Conservation (phyloP, 805 yeast species). For the Kluyveromyces lactis region DNA sequence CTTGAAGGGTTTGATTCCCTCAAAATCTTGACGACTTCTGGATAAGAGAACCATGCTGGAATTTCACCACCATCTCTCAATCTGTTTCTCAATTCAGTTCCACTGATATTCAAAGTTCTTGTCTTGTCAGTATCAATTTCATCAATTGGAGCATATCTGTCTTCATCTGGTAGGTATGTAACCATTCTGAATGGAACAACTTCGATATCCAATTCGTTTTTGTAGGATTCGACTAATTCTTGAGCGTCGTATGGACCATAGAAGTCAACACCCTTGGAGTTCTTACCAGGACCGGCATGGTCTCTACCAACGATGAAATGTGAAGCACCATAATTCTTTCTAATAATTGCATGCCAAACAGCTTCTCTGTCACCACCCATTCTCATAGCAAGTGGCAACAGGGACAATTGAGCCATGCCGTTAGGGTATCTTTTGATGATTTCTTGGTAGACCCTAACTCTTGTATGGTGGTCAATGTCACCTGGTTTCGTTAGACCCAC, state of each 20-base stretch:
- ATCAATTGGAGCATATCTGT: constrained; percentile 91
- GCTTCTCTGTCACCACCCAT: constrained; percentile 99
- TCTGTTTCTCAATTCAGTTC: constrained; percentile 87
- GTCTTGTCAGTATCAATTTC: constrained; percentile 65
- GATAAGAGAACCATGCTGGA: constrained; percentile 96
- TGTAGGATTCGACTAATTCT: constrained; percentile 67
- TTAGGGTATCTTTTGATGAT: constrained; percentile 87
- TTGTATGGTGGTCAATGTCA: constrained; percentile 94
- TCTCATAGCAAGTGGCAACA: constrained; percentile 94
- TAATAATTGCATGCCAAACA: constrained; percentile 94
- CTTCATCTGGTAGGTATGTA: constrained; percentile 90
- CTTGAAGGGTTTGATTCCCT: constrained; percentile 94
- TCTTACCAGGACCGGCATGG: constrained; percentile 93
- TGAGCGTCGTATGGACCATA: constrained; percentile 98
- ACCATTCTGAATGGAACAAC: constrained; percentile 97
- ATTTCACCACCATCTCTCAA: constrained; percentile 79
- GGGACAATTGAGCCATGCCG: constrained; percentile 83
- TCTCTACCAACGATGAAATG: constrained; percentile 97
- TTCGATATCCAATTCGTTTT: constrained; percentile 73
- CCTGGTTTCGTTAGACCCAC: constrained; percentile 97
- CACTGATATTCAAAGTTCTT: constrained; percentile 84
- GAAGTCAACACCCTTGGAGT: constrained; percentile 85
- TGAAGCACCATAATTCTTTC: constrained; percentile 94
- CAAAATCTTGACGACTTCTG: constrained; percentile 86
- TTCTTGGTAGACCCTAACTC: constrained; percentile 92